phyloP scores from a whole-genome alignment of 2,329 filamentous ascomycete genomes.

The Claviceps cyperi region DNA sequence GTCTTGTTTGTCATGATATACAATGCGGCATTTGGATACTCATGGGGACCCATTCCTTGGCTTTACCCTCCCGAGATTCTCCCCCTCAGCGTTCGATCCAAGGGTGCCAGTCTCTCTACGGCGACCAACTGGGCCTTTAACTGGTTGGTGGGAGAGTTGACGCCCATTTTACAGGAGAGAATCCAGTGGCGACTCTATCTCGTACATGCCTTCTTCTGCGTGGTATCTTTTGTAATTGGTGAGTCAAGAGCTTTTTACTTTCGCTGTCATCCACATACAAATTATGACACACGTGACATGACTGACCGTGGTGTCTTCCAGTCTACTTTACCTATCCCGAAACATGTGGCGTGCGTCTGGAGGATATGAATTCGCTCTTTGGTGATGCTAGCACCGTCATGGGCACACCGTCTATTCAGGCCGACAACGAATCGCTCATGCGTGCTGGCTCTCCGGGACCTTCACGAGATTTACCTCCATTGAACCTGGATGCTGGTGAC shows the following conservation, averaged over 20 bases:
- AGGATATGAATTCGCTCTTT: constrained; percentile 93
- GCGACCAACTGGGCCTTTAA: constrained; percentile 98
- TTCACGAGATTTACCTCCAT: constrained; percentile 58
- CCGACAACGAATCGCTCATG: constrained; percentile 70
- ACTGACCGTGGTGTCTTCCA: constrained; percentile 23
- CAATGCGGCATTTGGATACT: constrained; percentile 90
- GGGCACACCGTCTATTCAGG: constrained; percentile 57
- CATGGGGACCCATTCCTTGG: constrained; percentile 96
- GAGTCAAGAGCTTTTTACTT: constrained; percentile 23
- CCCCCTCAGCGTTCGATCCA: constrained; percentile 88
- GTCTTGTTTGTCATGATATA: constrained; percentile 97
- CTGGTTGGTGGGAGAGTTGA: constrained; percentile 92
- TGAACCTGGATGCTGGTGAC: constrained; percentile 64
- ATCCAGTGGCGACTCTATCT: constrained; percentile 93
- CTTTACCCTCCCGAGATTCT: constrained; percentile 97
- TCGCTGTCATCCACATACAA: neutral
- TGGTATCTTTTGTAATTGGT: constrained; percentile 91
- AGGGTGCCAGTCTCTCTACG: constrained; percentile 90
- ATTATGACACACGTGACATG: neutral
- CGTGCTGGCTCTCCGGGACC: constrained; percentile 57
- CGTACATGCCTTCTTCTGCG: constrained; percentile 93
- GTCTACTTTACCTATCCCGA: constrained; percentile 98
- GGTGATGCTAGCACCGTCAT: constrained; percentile 80
- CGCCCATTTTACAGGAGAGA: constrained; percentile 77
- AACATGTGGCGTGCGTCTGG: constrained; percentile 84